Evolutionary conservation across 208 protist genomes (phyloP).

Genomic region (Trypanosoma vivax): DNA sequence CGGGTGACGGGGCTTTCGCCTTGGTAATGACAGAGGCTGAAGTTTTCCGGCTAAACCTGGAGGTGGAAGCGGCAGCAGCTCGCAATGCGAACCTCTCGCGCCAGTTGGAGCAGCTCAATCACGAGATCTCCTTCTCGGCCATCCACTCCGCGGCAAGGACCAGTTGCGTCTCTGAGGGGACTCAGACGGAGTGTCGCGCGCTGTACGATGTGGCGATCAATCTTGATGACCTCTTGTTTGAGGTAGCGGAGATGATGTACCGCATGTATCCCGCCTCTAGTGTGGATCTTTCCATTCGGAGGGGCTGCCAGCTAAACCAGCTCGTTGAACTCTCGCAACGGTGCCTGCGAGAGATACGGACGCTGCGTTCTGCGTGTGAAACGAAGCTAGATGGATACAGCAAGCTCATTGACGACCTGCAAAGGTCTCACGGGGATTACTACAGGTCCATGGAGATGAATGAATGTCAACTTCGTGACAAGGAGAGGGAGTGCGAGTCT

Average conservation of each 20-base stretch:
- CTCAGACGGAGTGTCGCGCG: slow-evolving; percentile 13
- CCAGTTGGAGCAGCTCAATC: slow-evolving; percentile 29
- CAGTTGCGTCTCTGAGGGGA: slow-evolving; percentile 2
- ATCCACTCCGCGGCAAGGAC: not conserved
- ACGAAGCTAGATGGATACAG: slow-evolving; percentile 23
- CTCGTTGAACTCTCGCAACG: slow-evolving; percentile 11
- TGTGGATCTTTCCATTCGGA: slow-evolving; percentile 19
- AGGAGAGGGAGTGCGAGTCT: slow-evolving; percentile 7
- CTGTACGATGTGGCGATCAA: slow-evolving; percentile 13
- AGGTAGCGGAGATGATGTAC: slow-evolving; percentile 26
- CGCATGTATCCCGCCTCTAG: slow-evolving; percentile 17
- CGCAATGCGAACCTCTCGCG: slow-evolving; percentile 59
- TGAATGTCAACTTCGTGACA: slow-evolving; percentile 15
- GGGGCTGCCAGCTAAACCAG: not conserved
- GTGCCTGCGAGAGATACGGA: slow-evolving; percentile 18
- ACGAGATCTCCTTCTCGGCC: slow-evolving; percentile 18
- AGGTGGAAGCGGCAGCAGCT: slow-evolving; percentile 66
- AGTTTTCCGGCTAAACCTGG: slow-evolving; percentile 41
- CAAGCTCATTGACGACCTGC: slow-evolving; percentile 22
- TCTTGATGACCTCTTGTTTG: slow-evolving; percentile 34
- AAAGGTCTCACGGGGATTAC: slow-evolving; percentile 13
- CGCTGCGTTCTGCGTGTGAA: slow-evolving; percentile 14
- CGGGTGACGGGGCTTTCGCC: no score
- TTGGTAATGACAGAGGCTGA: slow-evolving; percentile 30
- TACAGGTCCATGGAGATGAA: slow-evolving; percentile 14